Conservation (phyloP, 768 basidiomycete genomes). For the Phlebiopsis gigantea region DNA sequence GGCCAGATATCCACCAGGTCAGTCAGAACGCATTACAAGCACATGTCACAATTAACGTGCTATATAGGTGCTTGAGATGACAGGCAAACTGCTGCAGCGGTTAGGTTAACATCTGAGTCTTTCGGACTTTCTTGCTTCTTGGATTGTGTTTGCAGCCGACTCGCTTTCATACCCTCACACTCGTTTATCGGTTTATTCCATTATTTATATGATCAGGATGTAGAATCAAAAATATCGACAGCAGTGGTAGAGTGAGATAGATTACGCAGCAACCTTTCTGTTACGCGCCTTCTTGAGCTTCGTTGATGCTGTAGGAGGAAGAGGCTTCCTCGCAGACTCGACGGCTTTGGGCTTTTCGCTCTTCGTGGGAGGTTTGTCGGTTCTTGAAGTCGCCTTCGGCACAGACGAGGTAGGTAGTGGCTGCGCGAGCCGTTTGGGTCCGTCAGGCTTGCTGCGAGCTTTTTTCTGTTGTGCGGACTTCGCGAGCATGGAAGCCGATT, state of each 20-base stretch:
- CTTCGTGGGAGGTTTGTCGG: not conserved
- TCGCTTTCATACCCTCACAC: not conserved
- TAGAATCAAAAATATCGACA: not conserved
- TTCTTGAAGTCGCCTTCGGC: not conserved
- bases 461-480: too few relatives aligned
- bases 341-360: not conserved
- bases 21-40: too few relatives aligned
- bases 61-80: constrained; percentile 58
- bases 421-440: not conserved
- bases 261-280: not conserved
- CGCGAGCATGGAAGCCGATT: not conserved
- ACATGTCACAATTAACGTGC: too few relatives aligned
- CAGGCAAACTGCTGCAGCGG: constrained; percentile 57
- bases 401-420: not conserved
- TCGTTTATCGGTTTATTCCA: not conserved
- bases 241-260: not conserved
- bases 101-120: constrained; percentile 29
- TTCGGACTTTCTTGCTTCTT: not conserved
- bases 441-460: not conserved
- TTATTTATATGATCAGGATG: not conserved
- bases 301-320: too few relatives aligned
- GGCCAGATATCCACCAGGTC: constrained; percentile 86
- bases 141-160: not conserved
- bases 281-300: not conserved
- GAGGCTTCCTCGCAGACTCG: not conserved